Evolutionary conservation across 306 rosid genomes (phyloP).

Genomic region (Vigna hirtella): DNA sequence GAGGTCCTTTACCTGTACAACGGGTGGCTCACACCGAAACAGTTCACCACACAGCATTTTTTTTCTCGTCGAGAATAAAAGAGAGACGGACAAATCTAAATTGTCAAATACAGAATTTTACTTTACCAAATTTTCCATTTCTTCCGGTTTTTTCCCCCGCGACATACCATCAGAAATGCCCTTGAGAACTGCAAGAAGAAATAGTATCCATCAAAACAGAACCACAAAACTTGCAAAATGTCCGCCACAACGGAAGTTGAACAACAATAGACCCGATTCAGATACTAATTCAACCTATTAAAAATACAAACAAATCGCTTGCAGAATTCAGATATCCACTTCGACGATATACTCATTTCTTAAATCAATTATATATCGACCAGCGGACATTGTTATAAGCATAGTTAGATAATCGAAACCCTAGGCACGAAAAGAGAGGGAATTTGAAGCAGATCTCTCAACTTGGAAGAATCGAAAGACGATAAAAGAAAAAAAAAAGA

Average conservation of each 20-base stretch:
- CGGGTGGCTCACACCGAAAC: slow-evolving; percentile 31
- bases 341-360: slow-evolving; percentile 5
- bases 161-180: slow-evolving; percentile 92
- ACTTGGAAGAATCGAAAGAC: slow-evolving; percentile 14
- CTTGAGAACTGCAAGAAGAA: slow-evolving; percentile 75
- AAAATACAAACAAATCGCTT: background rate
- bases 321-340: slow-evolving; percentile 26
- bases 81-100: background rate
- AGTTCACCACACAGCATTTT: background rate
- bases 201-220: slow-evolving; percentile 21
- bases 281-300: background rate
- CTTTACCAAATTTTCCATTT: slow-evolving; percentile 78
- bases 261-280: background rate
- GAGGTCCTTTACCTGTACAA: slow-evolving; percentile 57
- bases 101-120: slow-evolving; percentile 8
- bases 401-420: slow-evolving; percentile 18
- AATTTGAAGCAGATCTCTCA: background rate
- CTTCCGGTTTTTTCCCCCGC: slow-evolving; percentile 86
- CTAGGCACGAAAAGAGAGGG: slow-evolving; percentile 16
- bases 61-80: background rate
- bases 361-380: background rate
- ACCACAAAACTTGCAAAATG: slow-evolving; percentile 5
- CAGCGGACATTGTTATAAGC: background rate
- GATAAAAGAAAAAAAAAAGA: background rate
- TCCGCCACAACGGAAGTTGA: slow-evolving; percentile 5